Conservation (phyloP, 345 rosid species). For the Corymbia maculata region DNA sequence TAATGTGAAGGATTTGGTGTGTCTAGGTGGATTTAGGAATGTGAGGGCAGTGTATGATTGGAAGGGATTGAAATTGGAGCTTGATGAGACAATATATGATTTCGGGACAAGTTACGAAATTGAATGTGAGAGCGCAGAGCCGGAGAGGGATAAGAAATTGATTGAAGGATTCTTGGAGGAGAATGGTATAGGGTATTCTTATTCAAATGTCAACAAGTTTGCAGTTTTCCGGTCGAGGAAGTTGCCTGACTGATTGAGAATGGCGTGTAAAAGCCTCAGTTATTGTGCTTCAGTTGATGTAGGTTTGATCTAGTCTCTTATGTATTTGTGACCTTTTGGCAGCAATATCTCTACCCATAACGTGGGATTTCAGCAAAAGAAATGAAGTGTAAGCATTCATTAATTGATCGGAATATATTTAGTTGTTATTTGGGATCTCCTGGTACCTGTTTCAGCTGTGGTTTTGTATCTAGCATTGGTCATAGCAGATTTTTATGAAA, state of each 20-base stretch:
- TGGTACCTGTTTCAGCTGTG: background rate
- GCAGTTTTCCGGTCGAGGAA: slow-evolving; percentile 47
- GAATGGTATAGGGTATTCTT: slow-evolving; percentile 36
- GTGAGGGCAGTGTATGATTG: slow-evolving; percentile 50
- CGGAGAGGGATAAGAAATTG: slow-evolving; percentile 33
- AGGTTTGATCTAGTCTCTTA: background rate
- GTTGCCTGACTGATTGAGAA: slow-evolving; percentile 8
- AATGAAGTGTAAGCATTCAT: background rate
- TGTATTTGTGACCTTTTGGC: background rate
- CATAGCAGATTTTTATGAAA: background rate
- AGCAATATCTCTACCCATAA: background rate
- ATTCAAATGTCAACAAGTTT: slow-evolving; percentile 50
- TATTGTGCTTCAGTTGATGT: background rate
- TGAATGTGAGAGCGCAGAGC: slow-evolving; percentile 61
- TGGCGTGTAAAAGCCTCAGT: background rate
- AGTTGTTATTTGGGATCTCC: background rate
- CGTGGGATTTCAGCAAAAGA: background rate
- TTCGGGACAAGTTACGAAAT: slow-evolving; percentile 58
- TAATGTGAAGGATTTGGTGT: slow-evolving; percentile 23
- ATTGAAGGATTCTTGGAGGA: slow-evolving; percentile 35
- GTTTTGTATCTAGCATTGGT: background rate
- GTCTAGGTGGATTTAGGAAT: slow-evolving; percentile 58
- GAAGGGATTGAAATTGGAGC: slow-evolving; percentile 53
- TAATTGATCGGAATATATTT: background rate
- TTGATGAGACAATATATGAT: slow-evolving; percentile 46